Evolutionary conservation across 495 filamentous ascomycete genomes (phyloP).

Genomic region (Hypoxylon fuscum): DNA sequence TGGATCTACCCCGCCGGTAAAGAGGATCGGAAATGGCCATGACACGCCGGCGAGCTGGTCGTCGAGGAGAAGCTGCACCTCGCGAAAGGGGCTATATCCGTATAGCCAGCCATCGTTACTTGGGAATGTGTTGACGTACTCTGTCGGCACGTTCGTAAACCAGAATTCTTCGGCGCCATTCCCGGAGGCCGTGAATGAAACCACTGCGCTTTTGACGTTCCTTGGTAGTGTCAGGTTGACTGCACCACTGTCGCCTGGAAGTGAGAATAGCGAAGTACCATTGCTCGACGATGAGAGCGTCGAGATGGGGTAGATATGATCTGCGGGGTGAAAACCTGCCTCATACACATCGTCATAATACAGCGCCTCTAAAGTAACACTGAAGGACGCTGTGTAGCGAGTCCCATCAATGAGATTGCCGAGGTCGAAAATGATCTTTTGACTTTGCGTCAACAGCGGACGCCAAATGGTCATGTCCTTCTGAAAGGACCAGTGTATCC

Average conservation of each 20-base stretch:
- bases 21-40: slow-evolving; percentile 89
- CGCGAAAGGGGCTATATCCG: slow-evolving; percentile 81
- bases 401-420: slow-evolving; percentile 75
- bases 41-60: slow-evolving; percentile 77
- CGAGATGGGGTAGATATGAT: slow-evolving; percentile 82
- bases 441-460: slow-evolving; percentile 68
- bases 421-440: slow-evolving; percentile 85
- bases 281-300: slow-evolving; percentile 60
- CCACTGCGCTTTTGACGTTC: slow-evolving; percentile 73
- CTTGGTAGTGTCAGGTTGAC: slow-evolving; percentile 67
- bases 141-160: slow-evolving; percentile 82
- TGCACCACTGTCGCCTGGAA: slow-evolving; percentile 72
- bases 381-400: slow-evolving; percentile 81
- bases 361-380: slow-evolving; percentile 80
- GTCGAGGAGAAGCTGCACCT: slow-evolving; percentile 83
- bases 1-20: slow-evolving; percentile 85
- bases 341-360: slow-evolving; percentile 66
- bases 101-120: slow-evolving; percentile 65
- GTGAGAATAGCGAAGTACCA: slow-evolving; percentile 70
- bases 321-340: slow-evolving; percentile 56
- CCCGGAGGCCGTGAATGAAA: slow-evolving; percentile 79
- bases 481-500: slow-evolving; percentile 78
- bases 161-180: slow-evolving; percentile 87
- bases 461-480: slow-evolving; percentile 86
- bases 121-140: slow-evolving; percentile 69